Percentiles rank a stretch among this genome's conserved stretches.
Conservation (phyloP, 2,329 filamentous ascomycete genomes). For the Botrytis tulipae region DNA sequence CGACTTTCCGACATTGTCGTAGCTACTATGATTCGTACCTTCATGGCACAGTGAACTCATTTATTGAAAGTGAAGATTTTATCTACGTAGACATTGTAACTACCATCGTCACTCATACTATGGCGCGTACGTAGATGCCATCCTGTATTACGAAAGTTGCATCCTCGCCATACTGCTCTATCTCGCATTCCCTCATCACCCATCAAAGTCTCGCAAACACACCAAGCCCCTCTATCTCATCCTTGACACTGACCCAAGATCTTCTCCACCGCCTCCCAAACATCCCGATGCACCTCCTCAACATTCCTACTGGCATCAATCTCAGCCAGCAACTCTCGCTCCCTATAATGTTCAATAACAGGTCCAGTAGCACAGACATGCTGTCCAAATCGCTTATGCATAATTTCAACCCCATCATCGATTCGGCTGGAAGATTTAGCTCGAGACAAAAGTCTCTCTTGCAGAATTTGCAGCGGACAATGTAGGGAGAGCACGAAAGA, state of each 20-base stretch:
- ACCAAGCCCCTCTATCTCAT: neutral
- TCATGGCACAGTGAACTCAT: neutral
- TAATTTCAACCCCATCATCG: neutral
- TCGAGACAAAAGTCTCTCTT: neutral
- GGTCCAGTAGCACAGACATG: neutral
- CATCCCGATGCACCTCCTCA: neutral
- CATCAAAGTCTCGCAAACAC: neutral
- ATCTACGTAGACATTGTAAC: neutral
- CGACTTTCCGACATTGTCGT: neutral
- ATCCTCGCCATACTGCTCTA: neutral
- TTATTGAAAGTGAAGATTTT: neutral
- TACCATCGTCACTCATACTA: neutral
- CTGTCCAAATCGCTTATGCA: neutral
- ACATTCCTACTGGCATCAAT: slow-evolving; percentile 8
- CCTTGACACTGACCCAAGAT: neutral
- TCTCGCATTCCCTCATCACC: neutral
- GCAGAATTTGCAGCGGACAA: neutral
- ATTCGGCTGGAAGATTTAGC: neutral
- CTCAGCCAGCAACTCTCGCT: neutral
- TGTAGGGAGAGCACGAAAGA: neutral
- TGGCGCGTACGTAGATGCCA: neutral
- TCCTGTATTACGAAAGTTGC: neutral
- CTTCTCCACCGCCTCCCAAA: neutral
- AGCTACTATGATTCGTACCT: too few relatives aligned
- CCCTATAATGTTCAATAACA: slow-evolving; percentile 3